Evolutionary conservation across 2,329 filamentous ascomycete species (phyloP), one percentile per base, ranked within the genome.

Genomic region (Biscogniauxia sp.): DNA sequence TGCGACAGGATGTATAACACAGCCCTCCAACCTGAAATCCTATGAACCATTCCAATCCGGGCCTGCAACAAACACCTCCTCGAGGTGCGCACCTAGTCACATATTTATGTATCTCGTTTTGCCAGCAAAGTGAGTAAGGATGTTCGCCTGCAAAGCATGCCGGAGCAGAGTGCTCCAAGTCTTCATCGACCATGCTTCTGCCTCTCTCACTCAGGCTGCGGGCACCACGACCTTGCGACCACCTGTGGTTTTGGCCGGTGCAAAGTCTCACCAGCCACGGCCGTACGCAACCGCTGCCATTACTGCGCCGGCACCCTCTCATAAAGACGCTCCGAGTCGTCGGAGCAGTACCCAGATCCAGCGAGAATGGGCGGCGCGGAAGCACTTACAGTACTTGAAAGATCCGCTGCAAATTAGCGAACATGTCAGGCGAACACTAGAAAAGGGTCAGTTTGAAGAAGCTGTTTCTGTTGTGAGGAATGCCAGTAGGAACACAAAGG

Each of bases 401-500:
- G 93, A 97, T 72, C 90, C 91, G 1, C 80, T 88, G 64, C 87
- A 89, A 68, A 83, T 98, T 61, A 88, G 87, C 49, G 78, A 88
- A 45, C 86, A 89, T 57, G 87, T 96, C 51, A 79, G 79, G 57
- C 78, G 80, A 55, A 79, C 86, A 19, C 78, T 98, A 54, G 73
- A 73, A 5, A 81, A 83, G 61, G 83, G 83, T 51, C 79, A 87
- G 32, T 83, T 83, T 45, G 84, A 87, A 2, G 87, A 92, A 70
- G 92, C 93, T 25, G 75, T 89, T 51, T 78, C 85, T 20, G 74
- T 96, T 61, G 84, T 89, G 45, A 86, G 89, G 60, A 79, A 83
- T 67, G 89, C 89, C n/a, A 92, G 88, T 73, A 86, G 83, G 66
- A 75, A 80, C 0, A 80, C 84, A 65, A 78, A 87, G 60, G 87